Evolutionary conservation across 1,284 basidiomycete species (phyloP).

Genomic region (Nidula niveotomentosa): DNA sequence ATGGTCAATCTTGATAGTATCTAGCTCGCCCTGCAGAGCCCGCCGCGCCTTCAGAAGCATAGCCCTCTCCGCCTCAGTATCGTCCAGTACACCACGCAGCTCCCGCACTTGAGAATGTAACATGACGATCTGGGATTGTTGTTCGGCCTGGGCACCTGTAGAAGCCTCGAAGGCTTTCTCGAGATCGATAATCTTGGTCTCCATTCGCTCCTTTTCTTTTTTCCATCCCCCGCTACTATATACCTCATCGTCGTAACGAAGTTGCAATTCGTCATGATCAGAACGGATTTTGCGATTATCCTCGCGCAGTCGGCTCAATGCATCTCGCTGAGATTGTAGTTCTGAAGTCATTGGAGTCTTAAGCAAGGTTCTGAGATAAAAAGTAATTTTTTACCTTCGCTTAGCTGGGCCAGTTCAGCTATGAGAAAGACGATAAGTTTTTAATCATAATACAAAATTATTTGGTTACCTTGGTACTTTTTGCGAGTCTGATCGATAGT

Average conservation of each 20-base stretch:
- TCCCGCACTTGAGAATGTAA: conserved; percentile 86
- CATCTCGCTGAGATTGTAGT: conserved; percentile 74
- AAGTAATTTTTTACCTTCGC: conserved; percentile 52
- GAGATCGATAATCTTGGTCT: conserved; percentile 77
- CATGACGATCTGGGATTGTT: conserved; percentile 81
- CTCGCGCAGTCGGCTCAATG: conserved; percentile 72
- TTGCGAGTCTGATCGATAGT: conserved; percentile 77
- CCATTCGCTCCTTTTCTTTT: conserved; percentile 83
- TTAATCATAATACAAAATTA: background rate
- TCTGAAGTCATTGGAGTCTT: conserved; percentile 36
- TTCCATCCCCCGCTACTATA: conserved; percentile 81
- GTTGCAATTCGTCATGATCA: conserved; percentile 75
- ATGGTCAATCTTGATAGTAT: conserved; percentile 76
- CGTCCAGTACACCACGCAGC: conserved; percentile 76
- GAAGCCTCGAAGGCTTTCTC: conserved; percentile 80
- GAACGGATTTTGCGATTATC: conserved; percentile 78
- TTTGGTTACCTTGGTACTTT: conserved; percentile 71
- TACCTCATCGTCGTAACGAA: conserved; percentile 75
- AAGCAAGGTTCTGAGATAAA: conserved; percentile 3
- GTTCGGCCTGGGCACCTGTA: conserved; percentile 69
- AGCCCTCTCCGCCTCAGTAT: conserved; percentile 79
- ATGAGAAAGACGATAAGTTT: conserved; percentile 10
- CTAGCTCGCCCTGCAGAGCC: conserved; percentile 76
- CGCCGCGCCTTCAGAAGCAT: conserved; percentile 83
- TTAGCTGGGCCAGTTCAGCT: conserved; percentile 77